Conservation (phyloP, 345 rosid genomes). For the Arabis alpina region DNA sequence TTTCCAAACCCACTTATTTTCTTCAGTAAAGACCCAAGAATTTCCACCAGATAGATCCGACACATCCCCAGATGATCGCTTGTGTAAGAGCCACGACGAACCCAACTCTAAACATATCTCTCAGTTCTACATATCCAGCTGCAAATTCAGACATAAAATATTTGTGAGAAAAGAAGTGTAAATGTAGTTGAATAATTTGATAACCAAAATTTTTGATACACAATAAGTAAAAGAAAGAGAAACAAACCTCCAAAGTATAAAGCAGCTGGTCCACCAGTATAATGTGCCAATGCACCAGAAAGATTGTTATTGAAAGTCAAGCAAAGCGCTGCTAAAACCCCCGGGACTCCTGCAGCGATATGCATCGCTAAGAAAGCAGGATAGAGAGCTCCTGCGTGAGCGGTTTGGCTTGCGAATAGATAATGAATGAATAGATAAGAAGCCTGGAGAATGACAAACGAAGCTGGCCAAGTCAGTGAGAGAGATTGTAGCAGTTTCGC, state of each 20-base stretch:
- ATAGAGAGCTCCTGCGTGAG: conserved; percentile 87
- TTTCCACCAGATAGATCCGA: conserved; percentile 95
- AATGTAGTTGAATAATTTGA: background rate
- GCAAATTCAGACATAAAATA: conserved; percentile 29
- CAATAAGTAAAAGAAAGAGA: background rate
- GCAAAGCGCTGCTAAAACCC: conserved; percentile 73
- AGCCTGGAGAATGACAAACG: conserved; percentile 86
- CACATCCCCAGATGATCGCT: conserved; percentile 76
- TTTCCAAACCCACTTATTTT: background rate
- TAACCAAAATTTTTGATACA: background rate
- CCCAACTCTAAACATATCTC: conserved; percentile 81
- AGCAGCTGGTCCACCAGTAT: conserved; percentile 97
- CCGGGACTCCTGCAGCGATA: conserved; percentile 87
- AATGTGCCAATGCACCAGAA: conserved; percentile 88
- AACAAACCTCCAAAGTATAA: conserved; percentile 84
- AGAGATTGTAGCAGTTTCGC: conserved; percentile 66
- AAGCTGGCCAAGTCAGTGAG: conserved; percentile 83
- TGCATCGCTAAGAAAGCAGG: conserved; percentile 97
- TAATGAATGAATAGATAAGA: conserved; percentile 84
- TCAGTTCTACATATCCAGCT: conserved; percentile 92
- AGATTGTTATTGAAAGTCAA: conserved; percentile 88
- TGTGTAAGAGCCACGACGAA: conserved; percentile 74
- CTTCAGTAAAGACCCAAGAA: conserved; percentile 84
- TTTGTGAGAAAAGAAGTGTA: conserved; percentile 10
- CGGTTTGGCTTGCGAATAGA: conserved; percentile 95